Base-by-base conservation (phyloP, 768 basidiomycete genomes). In the Boletus rufocinnamomeus region DNA sequence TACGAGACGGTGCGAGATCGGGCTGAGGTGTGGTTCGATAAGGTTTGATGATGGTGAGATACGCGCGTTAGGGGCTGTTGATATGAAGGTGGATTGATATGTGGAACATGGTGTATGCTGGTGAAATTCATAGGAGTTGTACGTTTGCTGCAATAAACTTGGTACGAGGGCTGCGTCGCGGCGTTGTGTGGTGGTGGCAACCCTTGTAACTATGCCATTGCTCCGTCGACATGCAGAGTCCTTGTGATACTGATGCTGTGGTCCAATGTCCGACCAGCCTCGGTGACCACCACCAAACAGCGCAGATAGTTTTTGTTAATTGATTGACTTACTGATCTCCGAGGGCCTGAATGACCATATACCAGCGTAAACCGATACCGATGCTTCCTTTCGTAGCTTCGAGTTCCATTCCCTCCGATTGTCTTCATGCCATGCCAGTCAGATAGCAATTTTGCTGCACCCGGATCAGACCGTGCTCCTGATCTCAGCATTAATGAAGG, bases 11-110 rank as follows among this genome's bases (percentile, higher is more conserved):
- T 74, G n/a, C 62, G 54, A 11, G 73, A 70, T 30, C 61, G 61
- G 27, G 64, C 68, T 0, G 74, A 76, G 46, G 70, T 71, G 27
- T 74, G 71, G 75, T 74, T 75, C 27, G 66, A 71, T 35, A 64
- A 46, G 43, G 50, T 64, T 49, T 40, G 41, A 66, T 40, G 41
- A 66, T 30, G 27, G 25, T n/a, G n/a, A 9, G 40, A 41, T 41
- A 2, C 40, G 17, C 19, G 4, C 19, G 16, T 19, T 37, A 44
- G 27, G 35, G 44, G 52, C 2, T n/a, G 57, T 46, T 32, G 34
- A 35, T 47, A 35, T 40, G 43, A 46, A 53, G 25, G 48, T 51
- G 52, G 38, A 28, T 52, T 32, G 2, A 49, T 49, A 6, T 8
- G 21, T 5, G 30, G 44, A 50, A 51, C 6, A 14, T 30, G 28